A percentile compares a stretch with the other conserved stretches of the same genome.
Evolutionary conservation across 2,329 filamentous ascomycete genomes (phyloP).

Genomic region (Pseudogymnoascus sp.): DNA sequence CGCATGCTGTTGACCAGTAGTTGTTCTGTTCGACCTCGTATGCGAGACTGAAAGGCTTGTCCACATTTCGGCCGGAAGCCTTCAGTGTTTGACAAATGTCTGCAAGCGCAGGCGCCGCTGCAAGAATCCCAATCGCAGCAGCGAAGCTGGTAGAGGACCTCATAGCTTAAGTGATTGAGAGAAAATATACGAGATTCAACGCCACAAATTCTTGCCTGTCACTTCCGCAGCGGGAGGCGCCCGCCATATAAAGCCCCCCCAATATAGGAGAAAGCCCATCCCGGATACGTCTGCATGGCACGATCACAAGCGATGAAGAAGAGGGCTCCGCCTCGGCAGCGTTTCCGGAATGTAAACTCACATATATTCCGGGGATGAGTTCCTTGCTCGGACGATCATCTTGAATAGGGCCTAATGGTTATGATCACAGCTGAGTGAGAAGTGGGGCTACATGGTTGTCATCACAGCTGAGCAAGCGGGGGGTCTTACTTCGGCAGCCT

Average conservation of each 20-base stretch:
- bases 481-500: background rate
- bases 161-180: background rate
- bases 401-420: background rate
- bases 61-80: background rate
- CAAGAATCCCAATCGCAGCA: conserved; percentile 1
- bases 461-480: background rate
- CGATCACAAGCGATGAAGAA: background rate
- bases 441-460: background rate
- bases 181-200: background rate
- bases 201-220: background rate
- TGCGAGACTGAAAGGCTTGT: conserved; percentile 22
- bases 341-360: background rate
- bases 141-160: background rate
- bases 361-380: too few relatives aligned
- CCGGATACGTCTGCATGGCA: background rate
- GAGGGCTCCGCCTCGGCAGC: background rate
- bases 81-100: background rate
- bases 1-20: conserved; percentile 41
- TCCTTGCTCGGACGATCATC: too few relatives aligned
- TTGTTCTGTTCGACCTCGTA: conserved; percentile 35
- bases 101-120: background rate
- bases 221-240: background rate
- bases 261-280: background rate
- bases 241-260: background rate
- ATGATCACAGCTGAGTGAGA: background rate